Evolutionary conservation across 345 rosid genomes (phyloP).

Genomic region (Arabis alpina): DNA sequence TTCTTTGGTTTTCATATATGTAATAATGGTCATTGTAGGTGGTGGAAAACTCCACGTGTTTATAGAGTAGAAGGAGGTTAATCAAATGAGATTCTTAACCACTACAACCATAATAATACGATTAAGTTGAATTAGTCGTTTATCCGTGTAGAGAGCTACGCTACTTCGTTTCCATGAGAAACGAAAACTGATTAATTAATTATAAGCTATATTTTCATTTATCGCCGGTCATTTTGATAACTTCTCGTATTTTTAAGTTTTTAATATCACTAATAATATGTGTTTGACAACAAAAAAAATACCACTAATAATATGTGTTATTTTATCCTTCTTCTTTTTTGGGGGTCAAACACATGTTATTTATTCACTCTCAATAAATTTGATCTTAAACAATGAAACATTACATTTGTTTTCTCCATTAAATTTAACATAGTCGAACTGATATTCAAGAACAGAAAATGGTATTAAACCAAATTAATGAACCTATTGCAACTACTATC

Average conservation of each 20-base stretch:
- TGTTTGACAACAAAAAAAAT: background rate
- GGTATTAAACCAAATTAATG: conserved; percentile 2
- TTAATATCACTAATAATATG: background rate
- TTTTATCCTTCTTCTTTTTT: no score
- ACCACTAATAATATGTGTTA: background rate
- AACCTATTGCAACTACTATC: conserved; percentile 8
- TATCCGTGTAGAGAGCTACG: conserved; percentile 16
- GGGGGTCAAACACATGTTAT: background rate
- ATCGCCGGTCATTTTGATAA: background rate
- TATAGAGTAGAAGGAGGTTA: conserved; percentile 1
- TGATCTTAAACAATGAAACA: background rate
- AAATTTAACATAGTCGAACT: background rate
- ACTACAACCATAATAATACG: conserved; percentile 34
- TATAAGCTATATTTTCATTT: background rate
- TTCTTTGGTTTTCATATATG: no score
- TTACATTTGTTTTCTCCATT: background rate
- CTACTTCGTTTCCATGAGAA: conserved; percentile 9
- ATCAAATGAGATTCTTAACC: conserved; percentile 30
- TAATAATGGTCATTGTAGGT: background rate
- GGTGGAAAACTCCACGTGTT: conserved; percentile 17
- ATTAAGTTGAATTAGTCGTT: conserved; percentile 32
- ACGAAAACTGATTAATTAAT: no score
- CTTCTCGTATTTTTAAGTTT: background rate
- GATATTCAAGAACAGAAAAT: background rate
- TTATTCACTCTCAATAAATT: background rate